These are phyloP conservation scores for Colletotrichum salicis DNA, from an alignment of 2,329 filamentous ascomycete species.

Conservation along the genomic window DNA sequence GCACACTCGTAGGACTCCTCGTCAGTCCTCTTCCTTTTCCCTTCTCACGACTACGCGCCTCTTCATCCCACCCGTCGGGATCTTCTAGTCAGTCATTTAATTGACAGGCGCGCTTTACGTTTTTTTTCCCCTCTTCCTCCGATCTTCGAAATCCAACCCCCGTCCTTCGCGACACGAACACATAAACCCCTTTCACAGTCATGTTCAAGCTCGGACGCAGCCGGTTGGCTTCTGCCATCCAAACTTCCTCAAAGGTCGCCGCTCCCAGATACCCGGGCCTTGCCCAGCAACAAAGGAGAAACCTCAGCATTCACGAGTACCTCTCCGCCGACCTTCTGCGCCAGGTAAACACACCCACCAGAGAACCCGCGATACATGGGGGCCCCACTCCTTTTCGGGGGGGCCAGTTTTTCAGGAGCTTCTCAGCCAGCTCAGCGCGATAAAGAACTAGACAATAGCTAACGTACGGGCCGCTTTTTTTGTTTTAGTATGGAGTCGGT, in stretches of 20 bases:
- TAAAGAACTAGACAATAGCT: conserved; percentile 8
- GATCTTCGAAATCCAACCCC: neutral
- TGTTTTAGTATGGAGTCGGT: conserved; percentile 85
- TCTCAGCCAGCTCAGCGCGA: neutral
- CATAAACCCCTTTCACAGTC: conserved; percentile 44
- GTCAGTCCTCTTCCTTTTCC: conserved; percentile 35
- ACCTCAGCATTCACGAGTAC: conserved; percentile 98
- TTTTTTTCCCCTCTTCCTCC: conserved; percentile 1
- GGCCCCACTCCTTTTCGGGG: conserved; percentile 30
- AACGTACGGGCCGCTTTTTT: conserved; percentile 23
- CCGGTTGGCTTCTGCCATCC: conserved; percentile 79
- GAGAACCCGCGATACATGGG: conserved; percentile 15
- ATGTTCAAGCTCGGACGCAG: conserved; percentile 93
- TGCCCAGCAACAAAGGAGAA: conserved; percentile 82
- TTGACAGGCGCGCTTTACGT: conserved; percentile 21
- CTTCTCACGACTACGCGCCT: conserved; percentile 12
- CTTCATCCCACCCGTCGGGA: conserved; percentile 10
- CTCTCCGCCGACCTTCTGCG: conserved; percentile 91
- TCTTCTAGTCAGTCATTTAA: conserved; percentile 14
- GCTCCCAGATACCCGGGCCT: conserved; percentile 69
- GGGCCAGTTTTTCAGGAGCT: conserved; percentile 21
- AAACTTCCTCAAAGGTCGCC: conserved; percentile 69
- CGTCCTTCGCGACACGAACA: conserved; percentile 19
- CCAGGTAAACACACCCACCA: conserved; percentile 59
- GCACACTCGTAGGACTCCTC: conserved; percentile 14